Percentiles rank a stretch among this genome's conserved stretches.
phyloP scores from a whole-genome alignment of 805 yeast species.

The Maudiozyma bulderi region DNA sequence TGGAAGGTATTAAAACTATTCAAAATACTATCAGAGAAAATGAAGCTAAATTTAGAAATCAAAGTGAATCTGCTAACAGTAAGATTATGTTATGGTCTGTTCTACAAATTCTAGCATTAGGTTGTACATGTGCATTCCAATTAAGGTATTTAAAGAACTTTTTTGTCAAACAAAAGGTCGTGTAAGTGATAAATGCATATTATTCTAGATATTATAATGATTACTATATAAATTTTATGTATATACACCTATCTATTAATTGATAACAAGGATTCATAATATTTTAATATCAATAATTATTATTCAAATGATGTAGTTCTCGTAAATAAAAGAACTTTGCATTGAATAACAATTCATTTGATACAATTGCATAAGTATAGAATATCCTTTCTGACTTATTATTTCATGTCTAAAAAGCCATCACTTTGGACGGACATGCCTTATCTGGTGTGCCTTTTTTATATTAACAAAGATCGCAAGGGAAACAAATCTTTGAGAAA shows the following conservation, averaged over 20 bases:
- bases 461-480: too few relatives aligned
- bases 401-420: too few relatives aligned
- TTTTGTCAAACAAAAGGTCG: constrained; percentile 80
- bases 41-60: constrained; percentile 69
- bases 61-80: constrained; percentile 65
- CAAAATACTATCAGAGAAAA: constrained; percentile 55
- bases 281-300: too few relatives aligned
- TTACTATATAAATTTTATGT: neutral
- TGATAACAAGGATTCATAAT: neutral
- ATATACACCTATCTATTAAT: neutral
- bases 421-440: too few relatives aligned
- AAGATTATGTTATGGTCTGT: constrained; percentile 68
- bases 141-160: constrained; percentile 66
- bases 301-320: too few relatives aligned
- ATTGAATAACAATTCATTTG: too few relatives aligned
- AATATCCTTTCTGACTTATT: too few relatives aligned
- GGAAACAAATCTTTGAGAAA: too few relatives aligned
- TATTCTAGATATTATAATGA: neutral
- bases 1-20: constrained; percentile 52
- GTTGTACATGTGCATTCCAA: constrained; percentile 66
- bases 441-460: too few relatives aligned
- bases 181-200: constrained; percentile 31
- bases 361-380: too few relatives aligned
- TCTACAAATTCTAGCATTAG: constrained; percentile 58
- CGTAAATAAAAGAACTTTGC: too few relatives aligned